Evolutionary conservation across 257 asterid species (phyloP).

Genomic region (Salvia hispanica): DNA sequence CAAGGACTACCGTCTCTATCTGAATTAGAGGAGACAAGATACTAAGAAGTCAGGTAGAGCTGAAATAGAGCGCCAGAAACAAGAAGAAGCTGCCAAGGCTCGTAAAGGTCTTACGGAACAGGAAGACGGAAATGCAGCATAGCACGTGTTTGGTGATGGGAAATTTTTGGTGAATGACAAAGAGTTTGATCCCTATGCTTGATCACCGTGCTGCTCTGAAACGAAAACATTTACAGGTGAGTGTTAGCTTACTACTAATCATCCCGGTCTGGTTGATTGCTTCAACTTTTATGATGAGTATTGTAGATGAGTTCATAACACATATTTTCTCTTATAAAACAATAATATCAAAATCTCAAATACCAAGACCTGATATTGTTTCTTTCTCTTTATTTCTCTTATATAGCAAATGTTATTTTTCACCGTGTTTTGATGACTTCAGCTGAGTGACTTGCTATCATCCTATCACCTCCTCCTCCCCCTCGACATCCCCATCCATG

Average conservation of each 20-base stretch:
- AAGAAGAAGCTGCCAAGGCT: conserved; percentile 78
- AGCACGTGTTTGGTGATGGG: conserved; percentile 94
- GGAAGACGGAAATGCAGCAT: conserved; percentile 96
- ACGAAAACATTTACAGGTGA: conserved; percentile 87
- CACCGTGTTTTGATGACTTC: background rate
- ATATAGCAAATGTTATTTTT: background rate
- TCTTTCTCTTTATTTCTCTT: background rate
- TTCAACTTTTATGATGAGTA: background rate
- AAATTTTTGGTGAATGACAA: conserved; percentile 75
- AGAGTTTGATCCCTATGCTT: conserved; percentile 93
- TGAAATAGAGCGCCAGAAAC: conserved; percentile 81
- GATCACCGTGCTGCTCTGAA: conserved; percentile 93
- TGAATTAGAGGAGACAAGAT: conserved; percentile 68
- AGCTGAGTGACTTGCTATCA: conserved; percentile 4
- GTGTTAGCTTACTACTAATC: conserved; percentile 24
- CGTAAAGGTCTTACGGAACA: conserved; percentile 92
- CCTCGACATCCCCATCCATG: too few species aligned
- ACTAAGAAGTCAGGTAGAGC: conserved; percentile 59
- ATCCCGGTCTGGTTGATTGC: conserved; percentile 6
- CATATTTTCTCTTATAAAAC: background rate
- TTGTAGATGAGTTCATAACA: conserved; percentile 1
- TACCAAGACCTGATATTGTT: background rate
- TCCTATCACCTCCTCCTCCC: too few species aligned
- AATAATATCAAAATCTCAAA: background rate
- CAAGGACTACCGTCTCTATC: conserved; percentile 85